Evolutionary conservation across 2,329 filamentous ascomycete species (phyloP), one percentile per base, ranked within the genome.

Genomic region (Verticillium albo-atrum): DNA sequence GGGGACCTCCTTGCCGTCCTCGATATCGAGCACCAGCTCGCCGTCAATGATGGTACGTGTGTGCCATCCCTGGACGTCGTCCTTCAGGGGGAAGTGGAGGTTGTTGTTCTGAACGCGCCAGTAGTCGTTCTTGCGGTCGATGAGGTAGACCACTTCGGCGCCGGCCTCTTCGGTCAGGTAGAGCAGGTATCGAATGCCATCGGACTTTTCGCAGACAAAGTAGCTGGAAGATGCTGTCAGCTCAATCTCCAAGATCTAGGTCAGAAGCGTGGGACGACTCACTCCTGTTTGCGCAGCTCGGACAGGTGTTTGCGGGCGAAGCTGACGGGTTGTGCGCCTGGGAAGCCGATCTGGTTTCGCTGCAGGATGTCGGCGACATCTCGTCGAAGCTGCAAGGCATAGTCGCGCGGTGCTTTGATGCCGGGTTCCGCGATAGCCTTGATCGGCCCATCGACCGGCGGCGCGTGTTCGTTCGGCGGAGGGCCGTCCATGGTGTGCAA

Each of bases 51-150:
- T 77, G 0, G 95, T 98, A 61, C 86, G 84, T 15, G 80, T 84
- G 71, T 98, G 92, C 72, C 91, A 97, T 15, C 79, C 81, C 51
- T 80, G 75, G 12, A 84, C 82, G 64, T 90, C 83, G 51, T 83
- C 79, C 37, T 85, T 85, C 25, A 89, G 79, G 0, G 95, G 95
- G 66, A 98, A 93, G 73, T 96, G 92, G 26, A 98, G 82, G 59
- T 79, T 82, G 57, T 78, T 79, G 62, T 83, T 81, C 30, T 85
- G 83, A 62, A 98, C 86, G 70, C 84, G 92, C 84, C 94, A 97
- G 79, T 95, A 99, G 73, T 98, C 92, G 77, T 99, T 98, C 77
- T 93, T 96, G 70, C 95, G 92, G 77, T 99, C 94, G 76, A 99
- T 97, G 59, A 99, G 82, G 77, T 97, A 97, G 70, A 95, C 90